Evolutionary conservation across 1,139 yeast genomes (phyloP).

Genomic region (Sugiyamaella novakii): DNA sequence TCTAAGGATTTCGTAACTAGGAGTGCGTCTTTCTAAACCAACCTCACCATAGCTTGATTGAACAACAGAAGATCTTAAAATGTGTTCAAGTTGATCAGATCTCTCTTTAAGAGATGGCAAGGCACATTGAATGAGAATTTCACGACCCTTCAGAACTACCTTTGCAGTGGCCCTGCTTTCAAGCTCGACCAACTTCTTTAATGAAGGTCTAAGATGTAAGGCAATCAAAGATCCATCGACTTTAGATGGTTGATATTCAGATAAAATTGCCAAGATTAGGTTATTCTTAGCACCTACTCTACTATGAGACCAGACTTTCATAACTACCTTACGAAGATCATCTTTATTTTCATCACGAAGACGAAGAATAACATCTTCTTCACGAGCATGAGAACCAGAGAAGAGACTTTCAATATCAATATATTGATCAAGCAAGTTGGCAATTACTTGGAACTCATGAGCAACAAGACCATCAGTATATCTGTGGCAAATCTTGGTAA

Average conservation of each 20-base stretch:
- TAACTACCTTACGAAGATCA: conserved; percentile 71
- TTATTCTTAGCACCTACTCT: conserved; percentile 93
- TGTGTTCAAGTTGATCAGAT: conserved; percentile 95
- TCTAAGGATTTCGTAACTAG: conserved; percentile 74
- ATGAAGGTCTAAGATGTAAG: conserved; percentile 64
- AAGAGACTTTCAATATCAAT: conserved; percentile 76
- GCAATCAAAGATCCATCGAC: conserved; percentile 67
- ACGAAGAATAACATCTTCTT: conserved; percentile 74
- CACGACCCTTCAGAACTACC: conserved; percentile 96
- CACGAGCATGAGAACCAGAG: conserved; percentile 73
- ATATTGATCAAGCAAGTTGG: conserved; percentile 68
- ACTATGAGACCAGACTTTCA: conserved; percentile 80
- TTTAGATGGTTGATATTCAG: conserved; percentile 63
- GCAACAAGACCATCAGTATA: conserved; percentile 76
- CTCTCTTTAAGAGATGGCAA: conserved; percentile 95
- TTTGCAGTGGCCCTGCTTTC: conserved; percentile 89
- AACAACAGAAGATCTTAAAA: conserved; percentile 87
- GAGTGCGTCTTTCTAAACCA: conserved; percentile 69
- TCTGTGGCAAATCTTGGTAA: conserved; percentile 66
- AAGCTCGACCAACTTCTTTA: conserved; percentile 79
- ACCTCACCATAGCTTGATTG: conserved; percentile 83
- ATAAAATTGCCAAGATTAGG: conserved; percentile 80
- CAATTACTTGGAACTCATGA: conserved; percentile 80
- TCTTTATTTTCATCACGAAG: conserved; percentile 86
- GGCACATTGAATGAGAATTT: conserved; percentile 92